Evolutionary conservation across 2,329 filamentous ascomycete genomes (phyloP), one percentile per base, ranked within the genome.

Genomic region (Bretziella fagacearum): DNA sequence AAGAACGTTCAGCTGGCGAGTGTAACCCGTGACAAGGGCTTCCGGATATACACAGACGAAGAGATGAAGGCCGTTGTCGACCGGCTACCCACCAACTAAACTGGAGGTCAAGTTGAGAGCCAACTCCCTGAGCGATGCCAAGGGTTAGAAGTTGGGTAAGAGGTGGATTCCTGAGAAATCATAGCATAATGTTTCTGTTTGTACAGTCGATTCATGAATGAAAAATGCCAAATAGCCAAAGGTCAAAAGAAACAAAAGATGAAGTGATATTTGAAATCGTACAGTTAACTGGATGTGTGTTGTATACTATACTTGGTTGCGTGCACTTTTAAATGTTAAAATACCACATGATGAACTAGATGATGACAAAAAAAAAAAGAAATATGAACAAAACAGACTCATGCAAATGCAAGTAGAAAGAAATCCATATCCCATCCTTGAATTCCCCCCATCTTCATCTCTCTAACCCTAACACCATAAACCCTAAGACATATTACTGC

Each of bases 1-100:
- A 98, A 98, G 77, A 98, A 98, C 61, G 91, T 98, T 54, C 91
- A 98, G 70, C 66, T 98, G 56, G 91, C 91, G 46, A 96, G 89
- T 61, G 91, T 98, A 49, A 98, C 91, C 53, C 93, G 87, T 72
- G 89, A 95, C 55, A 89, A 84, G 67, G 91, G 91, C 48, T 98
- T 98, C 74, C 81, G 85, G 68, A 95, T 98, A 77, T 98, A 98
- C 71, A 82, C 80, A 50, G 91, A 98, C 58, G 85, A 89, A 59
- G 89, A 96, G 70, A 98, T 98, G 91, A 84, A 84, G 51, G 73
- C 77, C 39, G 86, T 94, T 52, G 91, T 98, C 52, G 81, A 82
- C 62, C 78, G 87, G 62, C 74, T 93, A 62, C 77, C 76, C 23
- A 72, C 75, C 49, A 80, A 80, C 63, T 80, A 65, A 39, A 39